Evolutionary conservation across 164 flowering plant species (phyloP).

Genomic region (Magnolia changhungtana): DNA sequence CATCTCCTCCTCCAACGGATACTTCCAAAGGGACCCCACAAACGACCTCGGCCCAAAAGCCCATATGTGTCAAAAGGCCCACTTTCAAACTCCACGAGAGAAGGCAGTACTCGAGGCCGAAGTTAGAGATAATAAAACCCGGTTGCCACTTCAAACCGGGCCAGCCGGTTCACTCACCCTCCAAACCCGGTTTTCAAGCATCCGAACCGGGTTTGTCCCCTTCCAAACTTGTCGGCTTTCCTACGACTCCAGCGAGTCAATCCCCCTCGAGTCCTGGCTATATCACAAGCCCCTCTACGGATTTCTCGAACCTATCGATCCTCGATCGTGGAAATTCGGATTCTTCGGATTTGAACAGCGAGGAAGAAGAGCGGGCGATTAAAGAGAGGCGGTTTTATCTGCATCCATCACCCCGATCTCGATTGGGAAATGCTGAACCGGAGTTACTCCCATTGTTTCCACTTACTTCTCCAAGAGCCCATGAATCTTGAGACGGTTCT

Average conservation of each 20-base stretch:
- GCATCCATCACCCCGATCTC: slow-evolving; percentile 59
- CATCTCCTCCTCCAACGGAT: slow-evolving; percentile 1
- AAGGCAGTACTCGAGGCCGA: slow-evolving; percentile 50
- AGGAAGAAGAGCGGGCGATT: slow-evolving; percentile 64
- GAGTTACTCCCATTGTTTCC: slow-evolving; percentile 56
- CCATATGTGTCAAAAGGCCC: slow-evolving; percentile 29
- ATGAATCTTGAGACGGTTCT: neutral
- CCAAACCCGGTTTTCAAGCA: neutral
- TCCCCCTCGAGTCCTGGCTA: slow-evolving; percentile 2
- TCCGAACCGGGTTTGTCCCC: neutral
- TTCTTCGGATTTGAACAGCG: slow-evolving; percentile 9
- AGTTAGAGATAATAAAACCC: slow-evolving; percentile 55
- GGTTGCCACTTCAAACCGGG: slow-evolving; percentile 21
- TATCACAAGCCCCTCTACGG: slow-evolving; percentile 29
- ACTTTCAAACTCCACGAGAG: slow-evolving; percentile 66
- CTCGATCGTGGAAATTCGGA: slow-evolving; percentile 25
- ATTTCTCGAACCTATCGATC: slow-evolving; percentile 41
- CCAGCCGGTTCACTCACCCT: neutral
- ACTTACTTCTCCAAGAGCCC: slow-evolving; percentile 25
- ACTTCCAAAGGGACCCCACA: neutral
- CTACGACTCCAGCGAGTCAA: neutral
- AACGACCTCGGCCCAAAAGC: neutral
- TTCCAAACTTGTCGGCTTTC: neutral
- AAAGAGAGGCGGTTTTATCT: slow-evolving; percentile 62
- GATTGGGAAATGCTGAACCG: slow-evolving; percentile 34